Conservation (phyloP, 148 eudicot species). For the Rhododendron mucronatum region DNA sequence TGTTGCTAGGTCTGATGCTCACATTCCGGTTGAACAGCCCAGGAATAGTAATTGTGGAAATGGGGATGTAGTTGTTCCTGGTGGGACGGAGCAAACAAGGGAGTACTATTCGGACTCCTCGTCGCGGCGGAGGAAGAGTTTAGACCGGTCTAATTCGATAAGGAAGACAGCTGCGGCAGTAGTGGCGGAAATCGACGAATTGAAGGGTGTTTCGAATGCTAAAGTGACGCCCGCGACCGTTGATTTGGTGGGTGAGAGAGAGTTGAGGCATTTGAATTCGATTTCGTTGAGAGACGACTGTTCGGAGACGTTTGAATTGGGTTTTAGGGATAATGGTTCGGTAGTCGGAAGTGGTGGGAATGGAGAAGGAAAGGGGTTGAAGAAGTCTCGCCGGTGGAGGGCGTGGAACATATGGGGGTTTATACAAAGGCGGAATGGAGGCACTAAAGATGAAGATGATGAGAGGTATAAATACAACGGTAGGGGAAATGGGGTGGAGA, state of each 20-base stretch:
- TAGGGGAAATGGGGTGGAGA: constrained; percentile 70
- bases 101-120: constrained; percentile 84
- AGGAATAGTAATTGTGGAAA: constrained; percentile 17
- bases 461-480: constrained; percentile 30
- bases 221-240: constrained; percentile 47
- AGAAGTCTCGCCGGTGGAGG: constrained; percentile 64
- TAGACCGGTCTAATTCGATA: constrained; percentile 72
- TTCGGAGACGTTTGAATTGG: constrained; percentile 68
- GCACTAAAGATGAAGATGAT: constrained; percentile 59
- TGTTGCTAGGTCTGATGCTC: constrained; percentile 49
- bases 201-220: constrained; percentile 41
- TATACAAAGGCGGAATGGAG: constrained; percentile 43
- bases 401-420: constrained; percentile 87
- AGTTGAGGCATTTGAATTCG: constrained; percentile 45
- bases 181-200: constrained; percentile 72
- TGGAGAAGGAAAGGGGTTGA: constrained; percentile 55
- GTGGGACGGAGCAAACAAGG: constrained; percentile 66
- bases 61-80: constrained; percentile 54
- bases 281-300: constrained; percentile 69
- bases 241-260: constrained; percentile 39
- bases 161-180: constrained; percentile 77
- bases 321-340: constrained; percentile 52
- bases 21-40: constrained; percentile 59
- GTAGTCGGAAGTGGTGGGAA: constrained; percentile 50
- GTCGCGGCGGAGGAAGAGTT: constrained; percentile 71